phyloP scores from a whole-genome alignment of 2,329 filamentous ascomycete genomes.

The Cryphonectria nitschkei region DNA sequence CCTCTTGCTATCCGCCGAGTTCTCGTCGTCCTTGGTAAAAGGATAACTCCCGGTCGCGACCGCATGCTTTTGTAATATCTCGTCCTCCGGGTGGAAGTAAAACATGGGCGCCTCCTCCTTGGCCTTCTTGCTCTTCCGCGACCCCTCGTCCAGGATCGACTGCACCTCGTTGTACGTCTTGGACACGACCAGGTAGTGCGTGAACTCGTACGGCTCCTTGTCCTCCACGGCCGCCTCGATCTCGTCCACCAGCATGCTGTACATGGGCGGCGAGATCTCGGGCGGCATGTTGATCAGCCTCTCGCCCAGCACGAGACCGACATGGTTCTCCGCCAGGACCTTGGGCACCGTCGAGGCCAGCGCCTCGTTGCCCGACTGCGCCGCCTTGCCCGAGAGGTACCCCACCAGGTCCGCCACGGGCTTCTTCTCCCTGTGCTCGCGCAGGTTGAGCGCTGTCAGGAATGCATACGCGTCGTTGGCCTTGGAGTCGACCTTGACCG shows the following conservation, averaged over 20 bases:
- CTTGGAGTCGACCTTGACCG: conserved; percentile 95
- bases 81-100: conserved; percentile 96
- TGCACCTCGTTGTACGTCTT: conserved; percentile 91
- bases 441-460: conserved; percentile 82
- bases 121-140: conserved; percentile 68
- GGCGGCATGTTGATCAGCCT: conserved; percentile 96
- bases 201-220: conserved; percentile 89
- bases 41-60: conserved; percentile 70
- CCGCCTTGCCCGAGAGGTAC: conserved; percentile 68
- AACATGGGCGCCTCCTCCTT: conserved; percentile 67
- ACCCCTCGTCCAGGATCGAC: conserved; percentile 74
- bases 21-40: conserved; percentile 81
- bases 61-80: conserved; percentile 80
- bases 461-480: conserved; percentile 92
- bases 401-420: conserved; percentile 70
- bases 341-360: conserved; percentile 59
- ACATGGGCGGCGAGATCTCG: conserved; percentile 90
- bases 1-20: conserved; percentile 85
- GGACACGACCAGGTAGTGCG: conserved; percentile 88
- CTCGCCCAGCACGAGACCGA: conserved; percentile 89
- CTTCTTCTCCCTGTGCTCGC: conserved; percentile 75
- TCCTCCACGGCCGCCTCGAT: conserved; percentile 86
- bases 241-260: conserved; percentile 91
- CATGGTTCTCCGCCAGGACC: conserved; percentile 64
- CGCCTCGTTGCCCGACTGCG: conserved; percentile 53